Evolutionary conservation across 495 filamentous ascomycete species (phyloP), one percentile per base, ranked within the genome.

Genomic region (Penicillium angulare): DNA sequence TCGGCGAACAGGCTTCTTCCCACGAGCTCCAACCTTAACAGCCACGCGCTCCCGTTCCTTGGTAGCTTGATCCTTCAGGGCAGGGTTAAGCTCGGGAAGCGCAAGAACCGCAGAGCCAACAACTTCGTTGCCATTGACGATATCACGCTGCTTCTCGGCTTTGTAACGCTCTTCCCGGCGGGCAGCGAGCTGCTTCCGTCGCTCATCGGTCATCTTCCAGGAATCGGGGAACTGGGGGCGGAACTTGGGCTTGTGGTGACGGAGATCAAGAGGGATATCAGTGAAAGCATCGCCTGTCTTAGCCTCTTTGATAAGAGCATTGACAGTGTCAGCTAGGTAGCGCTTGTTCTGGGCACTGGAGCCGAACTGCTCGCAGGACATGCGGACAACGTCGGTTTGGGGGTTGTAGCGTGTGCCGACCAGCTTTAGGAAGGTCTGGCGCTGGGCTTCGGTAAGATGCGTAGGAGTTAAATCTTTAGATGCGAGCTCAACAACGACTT

Each of bases 321-420:
- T 75, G 47, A 99, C 79, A 26, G 87, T 41, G 53, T 96, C 90
- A 33, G 83, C 86, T 24, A 99, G 79, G 60, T 92, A 96, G 6
- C 91, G 85, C 75, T 97, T 99, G 74, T 99, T 99, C 74, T 97
- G 92, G 10, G 90, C 90, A 56, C 86, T 85, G 29, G 88, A 86
- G 63, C 85, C 79, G 61, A 89, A 96, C 66, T 85, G 84, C 70
- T 97, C 93, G 71, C 88, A 89, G 59, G 86, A 89, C 81, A 99
- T 96, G 69, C 86, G 88, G 39, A 95, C 79, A 56, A 90, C 78
- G 53, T 90, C 85, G 49, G 80, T 93, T 45, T 85, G 77, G 2
- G 91, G 92, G 72, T 99, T 93, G 79, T 91, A 97, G 54, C 93
- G 85, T n/a, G 82, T 64, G 3, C 93, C 95, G 22, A 81, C 83